Base-by-base conservation (phyloP, 2,329 filamentous ascomycete genomes). In the Aphanoascus verrucosus region DNA sequence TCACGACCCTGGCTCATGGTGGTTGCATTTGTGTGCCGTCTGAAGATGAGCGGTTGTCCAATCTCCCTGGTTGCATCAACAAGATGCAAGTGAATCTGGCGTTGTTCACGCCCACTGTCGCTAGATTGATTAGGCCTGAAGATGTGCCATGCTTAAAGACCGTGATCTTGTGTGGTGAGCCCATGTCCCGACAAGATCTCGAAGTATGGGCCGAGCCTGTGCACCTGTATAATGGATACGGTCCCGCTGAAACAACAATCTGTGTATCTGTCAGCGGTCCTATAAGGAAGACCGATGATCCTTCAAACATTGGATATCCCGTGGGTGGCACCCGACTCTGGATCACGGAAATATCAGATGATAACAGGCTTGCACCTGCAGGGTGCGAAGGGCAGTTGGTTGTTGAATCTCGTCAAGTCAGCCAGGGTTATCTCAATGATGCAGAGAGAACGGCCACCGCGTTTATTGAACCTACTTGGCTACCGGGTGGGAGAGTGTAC, bases 21-120 rank as follows among this genome's bases (percentile, higher is more conserved):
- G 80, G 77, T 0, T 82, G 77, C 43, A 71, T 84, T 3, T 83
- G 80, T 53, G 72, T 83, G 1, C 79, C 80, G 0, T 74, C 74
- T 0, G 66, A 74, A 0, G 63, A 71, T 3, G 74, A 79, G 54
- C 67, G 74, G 41, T 57, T 74, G 1, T 70, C 73, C 45, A 72
- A 80, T 51, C 72, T 81, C 12, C 67, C 71, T 1, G 72, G 68
- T 0, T 72, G 71, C 1, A 76, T 82, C 32, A 70, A 72, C 1
- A 63, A 68, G 0, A 76, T 78, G 70, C 64, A 70, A 7, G 74
- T 77, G 37, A 77, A 74, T 37, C 77, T 74, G 69, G 76, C 73
- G 0, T 77, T 80, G 58, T 72, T 84, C 62, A 84, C 82, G 0
- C 76, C 80, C 0, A 73, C 79, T 0, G 73, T 84, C 23, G 78